A percentile compares a stretch with the other conserved stretches of the same genome.
phyloP scores from a whole-genome alignment of 495 filamentous ascomycete genomes.

The Articulospora tetracladia region DNA sequence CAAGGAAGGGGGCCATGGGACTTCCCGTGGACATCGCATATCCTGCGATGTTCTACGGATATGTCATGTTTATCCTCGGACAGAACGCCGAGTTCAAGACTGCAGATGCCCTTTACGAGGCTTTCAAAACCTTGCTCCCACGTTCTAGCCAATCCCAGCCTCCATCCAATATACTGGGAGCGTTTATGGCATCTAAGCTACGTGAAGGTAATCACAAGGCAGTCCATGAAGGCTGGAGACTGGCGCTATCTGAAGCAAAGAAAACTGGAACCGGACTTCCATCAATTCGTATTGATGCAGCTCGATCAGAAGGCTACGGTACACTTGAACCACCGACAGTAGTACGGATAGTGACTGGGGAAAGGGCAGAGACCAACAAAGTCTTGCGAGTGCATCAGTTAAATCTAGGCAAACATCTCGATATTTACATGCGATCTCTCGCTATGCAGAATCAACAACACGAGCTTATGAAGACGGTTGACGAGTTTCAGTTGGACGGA shows the following conservation, averaged over 20 bases:
- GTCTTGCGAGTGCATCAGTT: conserved; percentile 4
- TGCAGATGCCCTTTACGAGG: conserved; percentile 52
- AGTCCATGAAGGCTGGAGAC: conserved; percentile 62
- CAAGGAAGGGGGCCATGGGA: conserved; percentile 12
- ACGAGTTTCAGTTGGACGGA: conserved; percentile 50
- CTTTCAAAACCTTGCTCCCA: conserved; percentile 41
- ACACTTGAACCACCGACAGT: not conserved
- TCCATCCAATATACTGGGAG: conserved; percentile 57
- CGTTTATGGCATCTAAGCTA: conserved; percentile 61
- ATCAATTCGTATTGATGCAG: not conserved
- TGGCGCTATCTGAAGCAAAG: conserved; percentile 50
- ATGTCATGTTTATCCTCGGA: conserved; percentile 58
- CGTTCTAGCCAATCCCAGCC: conserved; percentile 22
- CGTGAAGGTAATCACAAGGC: conserved; percentile 50
- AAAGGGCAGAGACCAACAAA: not conserved
- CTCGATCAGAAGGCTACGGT: not conserved
- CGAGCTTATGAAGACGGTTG: conserved; percentile 46
- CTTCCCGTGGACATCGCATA: conserved; percentile 14
- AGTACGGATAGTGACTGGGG: not conserved
- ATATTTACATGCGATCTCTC: conserved; percentile 44
- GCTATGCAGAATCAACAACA: conserved; percentile 38
- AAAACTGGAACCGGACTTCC: conserved; percentile 34
- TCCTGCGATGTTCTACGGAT: conserved; percentile 14
- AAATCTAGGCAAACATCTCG: not conserved
- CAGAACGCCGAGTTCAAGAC: conserved; percentile 47